These are phyloP conservation scores for Ogataea dorogensis DNA, from an alignment of 805 yeast genomes.

Conservation along the genomic window DNA sequence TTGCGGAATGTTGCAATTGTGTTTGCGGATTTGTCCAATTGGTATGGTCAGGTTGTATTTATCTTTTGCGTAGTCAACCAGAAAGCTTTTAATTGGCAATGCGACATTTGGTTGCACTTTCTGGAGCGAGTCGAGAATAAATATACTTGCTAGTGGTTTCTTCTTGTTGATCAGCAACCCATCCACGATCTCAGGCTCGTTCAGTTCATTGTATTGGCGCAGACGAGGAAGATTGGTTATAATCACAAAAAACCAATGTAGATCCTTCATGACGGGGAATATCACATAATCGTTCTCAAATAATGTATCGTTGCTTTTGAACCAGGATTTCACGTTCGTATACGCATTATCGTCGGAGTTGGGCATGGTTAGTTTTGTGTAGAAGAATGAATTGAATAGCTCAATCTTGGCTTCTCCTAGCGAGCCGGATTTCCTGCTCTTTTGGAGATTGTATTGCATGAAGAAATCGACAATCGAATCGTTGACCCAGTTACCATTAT, in stretches of 20 bases:
- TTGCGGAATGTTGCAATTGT: slow-evolving; percentile 56
- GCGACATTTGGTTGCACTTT: slow-evolving; percentile 53
- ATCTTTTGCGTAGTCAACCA: slow-evolving; percentile 69
- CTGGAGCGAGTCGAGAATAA: slow-evolving; percentile 74
- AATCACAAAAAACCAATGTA: slow-evolving; percentile 88
- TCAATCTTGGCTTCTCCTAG: slow-evolving; percentile 40
- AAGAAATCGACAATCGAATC: slow-evolving; percentile 88
- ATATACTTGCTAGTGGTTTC: slow-evolving; percentile 40
- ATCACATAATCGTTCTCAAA: slow-evolving; percentile 59
- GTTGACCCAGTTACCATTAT: slow-evolving; percentile 83
- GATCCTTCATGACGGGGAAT: slow-evolving; percentile 75
- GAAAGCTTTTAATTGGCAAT: slow-evolving; percentile 54
- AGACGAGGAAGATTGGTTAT: slow-evolving; percentile 51
- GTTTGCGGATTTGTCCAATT: slow-evolving; percentile 40
- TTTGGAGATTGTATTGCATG: slow-evolving; percentile 48
- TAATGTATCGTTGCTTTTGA: slow-evolving; percentile 57
- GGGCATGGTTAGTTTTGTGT: slow-evolving; percentile 51
- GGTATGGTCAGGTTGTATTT: slow-evolving; percentile 49
- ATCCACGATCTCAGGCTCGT: slow-evolving; percentile 6
- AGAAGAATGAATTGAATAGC: slow-evolving; percentile 81
- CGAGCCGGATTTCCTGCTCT: slow-evolving; percentile 35
- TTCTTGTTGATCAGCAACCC: slow-evolving; percentile 8
- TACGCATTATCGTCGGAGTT: slow-evolving; percentile 41
- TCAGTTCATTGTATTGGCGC: slow-evolving; percentile 10
- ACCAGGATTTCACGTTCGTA: slow-evolving; percentile 73